A percentile compares a stretch with the other conserved stretches of the same genome.
Conservation (phyloP, 495 filamentous ascomycete species). For the Polyplosphaeria fusca region DNA sequence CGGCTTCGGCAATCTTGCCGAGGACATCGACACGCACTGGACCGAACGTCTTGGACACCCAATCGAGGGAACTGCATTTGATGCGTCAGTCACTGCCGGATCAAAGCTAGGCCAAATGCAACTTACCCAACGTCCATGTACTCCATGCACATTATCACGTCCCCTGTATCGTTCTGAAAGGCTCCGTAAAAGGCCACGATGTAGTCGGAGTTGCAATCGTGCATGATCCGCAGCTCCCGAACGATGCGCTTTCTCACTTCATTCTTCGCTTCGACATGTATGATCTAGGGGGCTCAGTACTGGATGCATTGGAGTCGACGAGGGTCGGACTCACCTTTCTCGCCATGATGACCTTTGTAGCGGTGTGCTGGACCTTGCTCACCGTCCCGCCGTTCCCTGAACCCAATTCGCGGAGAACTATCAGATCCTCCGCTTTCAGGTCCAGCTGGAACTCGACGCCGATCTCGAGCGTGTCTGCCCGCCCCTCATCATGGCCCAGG, state of each 20-base stretch:
- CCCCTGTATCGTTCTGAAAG: slow-evolving; percentile 90
- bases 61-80: slow-evolving; percentile 74
- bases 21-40: slow-evolving; percentile 96
- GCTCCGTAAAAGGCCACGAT: slow-evolving; percentile 98
- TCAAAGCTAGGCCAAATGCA: not conserved
- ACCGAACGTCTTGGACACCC: slow-evolving; percentile 89
- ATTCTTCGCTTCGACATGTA: slow-evolving; percentile 96
- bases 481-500: slow-evolving; percentile 60
- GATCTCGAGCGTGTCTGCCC: slow-evolving; percentile 83
- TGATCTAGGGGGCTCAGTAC: slow-evolving; percentile 62
- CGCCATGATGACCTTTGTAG: slow-evolving; percentile 94
- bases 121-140: slow-evolving; percentile 97
- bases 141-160: slow-evolving; percentile 99
- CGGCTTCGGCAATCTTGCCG: slow-evolving; percentile 97
- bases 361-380: slow-evolving; percentile 93
- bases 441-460: slow-evolving; percentile 95
- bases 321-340: slow-evolving; percentile 74
- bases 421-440: slow-evolving; percentile 84
- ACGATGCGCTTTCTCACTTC: slow-evolving; percentile 95
- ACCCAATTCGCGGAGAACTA: slow-evolving; percentile 90
- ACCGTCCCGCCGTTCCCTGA: slow-evolving; percentile 96
- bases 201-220: slow-evolving; percentile 92
- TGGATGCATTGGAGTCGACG: no score
- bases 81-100: slow-evolving; percentile 39
- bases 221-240: slow-evolving; percentile 94